These are phyloP conservation scores for Exophiala aquamarina DNA, from an alignment of 2,329 filamentous ascomycete species.

Conservation along the genomic window DNA sequence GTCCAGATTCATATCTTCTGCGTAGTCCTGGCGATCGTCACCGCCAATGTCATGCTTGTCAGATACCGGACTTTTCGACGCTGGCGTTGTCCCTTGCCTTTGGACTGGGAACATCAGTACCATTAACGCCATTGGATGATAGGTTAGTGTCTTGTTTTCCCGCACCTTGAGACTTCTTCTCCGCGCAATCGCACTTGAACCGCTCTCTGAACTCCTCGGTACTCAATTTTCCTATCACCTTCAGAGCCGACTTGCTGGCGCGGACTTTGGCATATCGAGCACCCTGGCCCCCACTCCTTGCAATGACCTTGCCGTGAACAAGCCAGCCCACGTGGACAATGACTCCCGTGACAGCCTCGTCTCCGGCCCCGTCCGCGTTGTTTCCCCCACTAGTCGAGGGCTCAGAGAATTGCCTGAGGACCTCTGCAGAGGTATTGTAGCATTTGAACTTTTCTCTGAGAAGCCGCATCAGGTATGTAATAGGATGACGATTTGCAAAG, in stretches of 20 bases:
- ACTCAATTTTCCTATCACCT: constrained; percentile 48
- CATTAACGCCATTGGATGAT: too few species aligned
- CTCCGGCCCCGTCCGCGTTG: constrained; percentile 44
- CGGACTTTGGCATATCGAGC: constrained; percentile 70
- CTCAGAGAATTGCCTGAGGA: constrained; percentile 25
- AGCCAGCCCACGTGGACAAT: constrained; percentile 51
- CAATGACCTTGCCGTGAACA: constrained; percentile 69
- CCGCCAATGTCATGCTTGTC: too few species aligned
- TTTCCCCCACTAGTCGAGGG: constrained; percentile 42
- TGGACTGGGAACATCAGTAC: too few species aligned
- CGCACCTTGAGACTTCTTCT: constrained; percentile 5
- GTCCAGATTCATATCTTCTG: too few species aligned
- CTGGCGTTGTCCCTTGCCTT: too few species aligned
- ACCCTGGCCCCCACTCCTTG: constrained; percentile 61
- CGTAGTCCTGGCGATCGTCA: too few species aligned
- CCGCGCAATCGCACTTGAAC: constrained; percentile 48
- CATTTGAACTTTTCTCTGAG: constrained; percentile 69
- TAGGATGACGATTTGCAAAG: constrained; percentile 83
- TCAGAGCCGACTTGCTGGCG: constrained; percentile 42
- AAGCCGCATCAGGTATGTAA: constrained; percentile 67
- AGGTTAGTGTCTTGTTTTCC: too few species aligned
- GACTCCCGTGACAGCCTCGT: constrained; percentile 53
- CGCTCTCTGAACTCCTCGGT: constrained; percentile 59
- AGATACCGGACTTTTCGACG: too few species aligned
- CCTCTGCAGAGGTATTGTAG: constrained; percentile 49